Base-by-base conservation (phyloP, 2,329 filamentous ascomycete genomes). In the Acarospora socialis region DNA sequence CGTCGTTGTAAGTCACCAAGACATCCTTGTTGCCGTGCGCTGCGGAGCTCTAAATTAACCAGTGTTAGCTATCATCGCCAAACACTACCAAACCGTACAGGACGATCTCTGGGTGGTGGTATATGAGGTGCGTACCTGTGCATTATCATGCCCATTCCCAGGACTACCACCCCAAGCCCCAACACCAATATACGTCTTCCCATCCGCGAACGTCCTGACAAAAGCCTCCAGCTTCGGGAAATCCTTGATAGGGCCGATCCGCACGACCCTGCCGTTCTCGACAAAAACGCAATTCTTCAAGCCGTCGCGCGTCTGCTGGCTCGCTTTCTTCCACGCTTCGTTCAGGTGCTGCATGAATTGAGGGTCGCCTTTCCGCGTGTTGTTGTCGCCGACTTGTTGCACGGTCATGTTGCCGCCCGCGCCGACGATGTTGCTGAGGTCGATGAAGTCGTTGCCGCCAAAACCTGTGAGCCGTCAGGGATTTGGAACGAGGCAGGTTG, bases 381-480 rank as follows among this genome's bases (percentile, higher is more conserved):
- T 41, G 2, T 49, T 37, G 21, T 55, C 49, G 4, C 52, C 53
- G 26, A 50, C 47, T 34, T 59, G 55, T 41, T 55, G 50, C 32
- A 55, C 49, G 5, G 51, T 55, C 44, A 59, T 45, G 38, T 57
- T 59, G 5, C 54, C 55, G n/a, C 56, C 55, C 3, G 54, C 54
- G 12, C 55, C 54, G 26, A 50, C 45, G 30, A 58, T 59, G 41
- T 50, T 48, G 34, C 43, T 48, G 13, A 53, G 30, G 31, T 54
- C 51, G 36, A 53, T 47, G 38, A 50, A 51, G 38, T 53, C 51
- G 35, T 52, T 53, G 24, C 48, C 43, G 26, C 30, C 30, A 20
- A 33, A 5, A 4, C 19, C 7, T 21, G 9, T 22, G 10, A 7
- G 14, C 7, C n/a, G 5, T 27, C 12, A 33, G 9, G 8, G 25